These are phyloP conservation scores for Fusarium chlamydosporum DNA, from an alignment of 2,329 filamentous ascomycete species.

Conservation along the genomic window DNA sequence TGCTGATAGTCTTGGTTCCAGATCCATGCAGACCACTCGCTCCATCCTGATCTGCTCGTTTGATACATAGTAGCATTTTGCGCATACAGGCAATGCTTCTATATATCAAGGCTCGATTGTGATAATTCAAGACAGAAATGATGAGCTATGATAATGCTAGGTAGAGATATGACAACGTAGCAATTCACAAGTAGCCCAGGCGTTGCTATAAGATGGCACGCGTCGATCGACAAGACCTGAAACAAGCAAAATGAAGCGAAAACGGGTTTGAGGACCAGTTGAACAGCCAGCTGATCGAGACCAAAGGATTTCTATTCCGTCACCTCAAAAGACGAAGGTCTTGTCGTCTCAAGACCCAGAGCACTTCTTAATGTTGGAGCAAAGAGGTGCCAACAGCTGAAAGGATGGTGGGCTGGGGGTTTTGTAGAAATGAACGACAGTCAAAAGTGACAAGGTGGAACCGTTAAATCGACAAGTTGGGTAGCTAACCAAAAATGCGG, in stretches of 20 bases:
- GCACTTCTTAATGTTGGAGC: conserved; percentile 30
- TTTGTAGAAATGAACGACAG: conserved; percentile 45
- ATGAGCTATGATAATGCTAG: background rate
- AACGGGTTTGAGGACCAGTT: background rate
- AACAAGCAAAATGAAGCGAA: background rate
- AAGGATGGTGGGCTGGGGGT: conserved; percentile 48
- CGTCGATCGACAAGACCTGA: background rate
- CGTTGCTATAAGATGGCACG: background rate
- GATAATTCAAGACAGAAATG: background rate
- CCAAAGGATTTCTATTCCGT: conserved; percentile 7
- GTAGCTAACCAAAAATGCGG: conserved; percentile 45
- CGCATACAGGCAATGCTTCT: conserved; percentile 32
- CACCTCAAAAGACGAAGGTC: conserved; percentile 20
- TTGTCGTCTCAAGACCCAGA: conserved; percentile 23
- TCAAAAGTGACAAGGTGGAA: conserved; percentile 21
- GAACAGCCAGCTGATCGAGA: background rate
- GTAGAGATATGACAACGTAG: conserved; percentile 5
- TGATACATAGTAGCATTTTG: conserved; percentile 52
- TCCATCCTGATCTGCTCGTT: conserved; percentile 43
- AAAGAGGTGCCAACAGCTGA: conserved; percentile 23
- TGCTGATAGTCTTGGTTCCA: conserved; percentile 47
- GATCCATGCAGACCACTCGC: conserved; percentile 51
- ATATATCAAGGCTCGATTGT: conserved; percentile 19
- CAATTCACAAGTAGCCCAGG: background rate
- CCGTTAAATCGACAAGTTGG: conserved; percentile 24